Evolutionary conservation across 306 rosid genomes (phyloP).

Genomic region (Prunus mume): DNA sequence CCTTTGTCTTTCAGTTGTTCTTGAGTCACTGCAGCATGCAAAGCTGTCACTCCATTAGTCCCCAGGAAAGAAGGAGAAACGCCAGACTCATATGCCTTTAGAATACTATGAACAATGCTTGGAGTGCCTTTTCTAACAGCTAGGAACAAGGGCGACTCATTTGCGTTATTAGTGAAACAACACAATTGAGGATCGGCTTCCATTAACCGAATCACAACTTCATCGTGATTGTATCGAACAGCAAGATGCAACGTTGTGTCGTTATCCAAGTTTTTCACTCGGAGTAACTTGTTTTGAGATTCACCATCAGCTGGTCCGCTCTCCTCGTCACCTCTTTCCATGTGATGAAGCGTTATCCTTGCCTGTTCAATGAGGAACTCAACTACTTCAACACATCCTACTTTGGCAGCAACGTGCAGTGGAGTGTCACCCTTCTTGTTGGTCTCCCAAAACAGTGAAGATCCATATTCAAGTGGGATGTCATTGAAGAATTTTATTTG

Average conservation of each 20-base stretch:
- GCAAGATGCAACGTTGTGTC: not conserved
- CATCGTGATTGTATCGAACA: not conserved
- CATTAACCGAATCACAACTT: too few relatives aligned
- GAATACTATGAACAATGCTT: not conserved
- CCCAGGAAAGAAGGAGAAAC: not conserved
- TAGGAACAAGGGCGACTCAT: slow-evolving; percentile 16
- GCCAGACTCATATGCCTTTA: not conserved
- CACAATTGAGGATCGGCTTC: not conserved
- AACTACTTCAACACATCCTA: too few relatives aligned
- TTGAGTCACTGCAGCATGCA: slow-evolving; percentile 25
- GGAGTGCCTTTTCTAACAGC: not conserved
- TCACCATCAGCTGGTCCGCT: too few relatives aligned
- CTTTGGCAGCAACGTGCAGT: too few relatives aligned
- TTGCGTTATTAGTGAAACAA: not conserved
- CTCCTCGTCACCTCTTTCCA: too few relatives aligned
- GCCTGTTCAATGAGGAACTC: too few relatives aligned
- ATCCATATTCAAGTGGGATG: too few relatives aligned
- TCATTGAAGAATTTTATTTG: too few relatives aligned
- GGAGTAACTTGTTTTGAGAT: not conserved
- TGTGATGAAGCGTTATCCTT: too few relatives aligned
- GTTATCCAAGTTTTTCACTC: not conserved
- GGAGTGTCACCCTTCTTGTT: too few relatives aligned
- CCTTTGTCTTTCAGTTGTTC: not conserved
- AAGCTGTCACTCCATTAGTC: slow-evolving; percentile 18
- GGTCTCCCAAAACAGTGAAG: too few relatives aligned